Evolutionary conservation across 176 grass and related monocot species (phyloP), one percentile per base, ranked within the genome.

Genomic region (Phragmites australis): DNA sequence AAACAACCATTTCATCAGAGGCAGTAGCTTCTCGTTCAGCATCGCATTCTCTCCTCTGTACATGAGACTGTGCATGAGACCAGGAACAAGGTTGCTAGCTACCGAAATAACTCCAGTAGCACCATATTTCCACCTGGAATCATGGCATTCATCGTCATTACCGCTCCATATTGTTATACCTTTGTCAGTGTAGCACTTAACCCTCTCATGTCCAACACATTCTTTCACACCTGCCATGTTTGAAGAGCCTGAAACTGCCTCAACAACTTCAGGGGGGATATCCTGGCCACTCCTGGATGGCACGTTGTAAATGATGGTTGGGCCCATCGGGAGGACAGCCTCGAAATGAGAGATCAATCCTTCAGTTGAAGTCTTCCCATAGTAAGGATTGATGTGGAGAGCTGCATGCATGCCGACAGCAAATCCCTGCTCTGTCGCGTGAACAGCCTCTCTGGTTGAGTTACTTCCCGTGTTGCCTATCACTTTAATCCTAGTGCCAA

Each of bases 341-440:
- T 89, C 70, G 68, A 98, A 92, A 89, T 98, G 92, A 26, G 92
- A 70, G 29, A 93, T 48, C 72, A 98, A 58, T 54, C 95, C 90
- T 82, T 87, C 82, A 17, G 67, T 78, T 1, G 95, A 97, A 16
- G 95, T 97, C 82, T 98, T 98, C 43, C 95, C 90, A 45, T 94
- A 94, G 62, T 98, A 98, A 71, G 95, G 95, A 81, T 98, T 94
- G 67, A 98, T 94, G 60, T 98, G 95, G 68, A 98, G 92, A 71
- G 95, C 89, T 70, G 95, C 95, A 83, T 98, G 88, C 92, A 98
- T 94, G 51, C 90, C 92, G 32, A 98, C 87, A 60, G 90, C 92
- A 68, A 98, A 98, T 43, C 92, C 95, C 75, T 91, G 92, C 79
- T 95, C 96, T 57, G 88, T 91, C 4, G 96, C 90, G 11, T 95